Evolutionary conservation across 306 rosid genomes (phyloP).

Genomic region (Gynostemma pentaphyllum): DNA sequence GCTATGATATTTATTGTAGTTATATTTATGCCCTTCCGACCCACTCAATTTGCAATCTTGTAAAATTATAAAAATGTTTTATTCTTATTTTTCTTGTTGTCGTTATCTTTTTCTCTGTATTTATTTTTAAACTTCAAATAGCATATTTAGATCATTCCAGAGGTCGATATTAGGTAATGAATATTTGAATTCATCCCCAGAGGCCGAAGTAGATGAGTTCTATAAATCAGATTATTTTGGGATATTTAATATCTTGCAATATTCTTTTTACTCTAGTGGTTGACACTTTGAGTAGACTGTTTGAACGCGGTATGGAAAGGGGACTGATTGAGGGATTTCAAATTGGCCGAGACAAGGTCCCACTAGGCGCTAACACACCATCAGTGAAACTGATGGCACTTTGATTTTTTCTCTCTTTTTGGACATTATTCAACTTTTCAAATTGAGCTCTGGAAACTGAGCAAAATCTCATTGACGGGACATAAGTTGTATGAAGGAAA

Average conservation of each 20-base stretch:
- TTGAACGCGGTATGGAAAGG: too few species aligned
- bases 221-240: neutral
- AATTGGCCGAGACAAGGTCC: too few species aligned
- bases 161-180: neutral
- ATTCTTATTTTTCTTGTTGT: neutral
- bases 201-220: neutral
- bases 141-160: neutral
- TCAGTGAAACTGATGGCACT: too few species aligned
- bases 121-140: neutral
- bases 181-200: neutral
- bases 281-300: too few species aligned
- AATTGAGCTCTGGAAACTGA: too few species aligned
- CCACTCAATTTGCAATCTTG: neutral
- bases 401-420: too few species aligned
- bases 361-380: too few species aligned
- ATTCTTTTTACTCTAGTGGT: too few species aligned
- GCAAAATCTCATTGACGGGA: too few species aligned
- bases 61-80: neutral
- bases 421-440: too few species aligned
- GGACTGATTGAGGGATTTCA: too few species aligned
- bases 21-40: neutral
- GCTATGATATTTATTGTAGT: neutral
- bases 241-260: neutral
- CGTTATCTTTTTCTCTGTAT: neutral
- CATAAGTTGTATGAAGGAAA: too few species aligned